Conservation (phyloP, 768 basidiomycete genomes). For the Russula lepida region DNA sequence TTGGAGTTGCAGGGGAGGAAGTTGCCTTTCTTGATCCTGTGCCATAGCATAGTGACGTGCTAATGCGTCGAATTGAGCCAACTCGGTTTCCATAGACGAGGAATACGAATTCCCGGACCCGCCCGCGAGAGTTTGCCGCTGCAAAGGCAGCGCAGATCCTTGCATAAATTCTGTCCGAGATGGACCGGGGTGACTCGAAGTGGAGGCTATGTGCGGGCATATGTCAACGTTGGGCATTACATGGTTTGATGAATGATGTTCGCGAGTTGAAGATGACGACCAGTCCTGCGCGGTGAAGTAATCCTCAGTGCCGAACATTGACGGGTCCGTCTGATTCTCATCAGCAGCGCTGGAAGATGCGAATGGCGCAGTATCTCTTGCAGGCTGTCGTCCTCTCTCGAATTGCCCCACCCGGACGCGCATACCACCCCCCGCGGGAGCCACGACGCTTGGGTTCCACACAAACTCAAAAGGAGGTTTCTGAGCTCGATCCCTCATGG, state of each 20-base stretch:
- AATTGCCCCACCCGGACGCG: conserved; percentile 14
- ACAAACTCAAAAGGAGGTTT: neutral
- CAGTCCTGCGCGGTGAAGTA: conserved; percentile 8
- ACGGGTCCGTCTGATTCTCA: neutral
- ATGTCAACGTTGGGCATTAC: neutral
- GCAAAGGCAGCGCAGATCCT: neutral
- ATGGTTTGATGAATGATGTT: neutral
- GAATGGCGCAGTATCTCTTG: neutral
- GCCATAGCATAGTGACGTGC: conserved; percentile 2
- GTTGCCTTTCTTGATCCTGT: neutral
- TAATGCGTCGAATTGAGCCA: neutral
- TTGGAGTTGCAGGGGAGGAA: neutral
- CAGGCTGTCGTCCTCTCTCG: neutral
- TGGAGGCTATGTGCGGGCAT: neutral
- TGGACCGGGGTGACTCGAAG: neutral
- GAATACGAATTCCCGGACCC: neutral
- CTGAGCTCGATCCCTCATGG: neutral
- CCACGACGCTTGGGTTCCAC: conserved; percentile 6
- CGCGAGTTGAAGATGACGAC: neutral
- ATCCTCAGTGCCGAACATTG: neutral
- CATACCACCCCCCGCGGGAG: conserved; percentile 11
- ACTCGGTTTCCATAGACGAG: neutral
- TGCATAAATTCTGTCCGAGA: conserved; percentile 8
- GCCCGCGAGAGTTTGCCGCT: neutral
- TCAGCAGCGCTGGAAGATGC: neutral